phyloP scores from a whole-genome alignment of 2,329 filamentous ascomycete genomes.

The Aureobasidium sp. region DNA sequence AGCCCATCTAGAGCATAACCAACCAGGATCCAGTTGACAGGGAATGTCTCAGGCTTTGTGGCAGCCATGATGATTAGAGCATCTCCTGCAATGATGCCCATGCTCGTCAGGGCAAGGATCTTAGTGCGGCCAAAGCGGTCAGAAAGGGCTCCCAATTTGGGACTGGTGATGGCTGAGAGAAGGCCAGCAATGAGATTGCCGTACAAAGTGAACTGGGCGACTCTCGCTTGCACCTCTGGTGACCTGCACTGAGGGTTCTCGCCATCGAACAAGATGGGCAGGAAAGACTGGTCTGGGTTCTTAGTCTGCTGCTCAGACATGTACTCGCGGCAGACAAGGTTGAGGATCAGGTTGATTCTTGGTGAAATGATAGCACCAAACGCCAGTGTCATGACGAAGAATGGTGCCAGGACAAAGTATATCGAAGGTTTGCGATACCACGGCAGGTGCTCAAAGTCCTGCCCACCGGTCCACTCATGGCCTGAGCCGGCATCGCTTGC shows the following conservation, averaged over 20 bases:
- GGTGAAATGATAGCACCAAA: constrained; percentile 83
- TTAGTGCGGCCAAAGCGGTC: constrained; percentile 77
- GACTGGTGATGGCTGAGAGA: constrained; percentile 72
- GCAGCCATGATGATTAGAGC: constrained; percentile 71
- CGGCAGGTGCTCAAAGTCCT: constrained; percentile 54
- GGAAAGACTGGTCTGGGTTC: constrained; percentile 54
- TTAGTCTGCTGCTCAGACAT: constrained; percentile 58
- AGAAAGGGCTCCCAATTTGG: constrained; percentile 75
- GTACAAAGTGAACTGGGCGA: constrained; percentile 71
- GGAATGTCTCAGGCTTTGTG: constrained; percentile 62
- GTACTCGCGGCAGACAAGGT: constrained; percentile 77
- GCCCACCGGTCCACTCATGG: constrained; percentile 21
- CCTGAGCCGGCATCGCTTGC: constrained; percentile 22
- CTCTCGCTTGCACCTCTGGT: constrained; percentile 68
- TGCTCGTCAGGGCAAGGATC: constrained; percentile 65
- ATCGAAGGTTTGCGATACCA: constrained; percentile 63
- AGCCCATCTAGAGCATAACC: constrained; percentile 75
- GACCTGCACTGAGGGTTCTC: constrained; percentile 75
- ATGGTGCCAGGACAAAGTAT: constrained; percentile 75
- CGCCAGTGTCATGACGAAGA: constrained; percentile 73
- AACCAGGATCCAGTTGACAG: constrained; percentile 72
- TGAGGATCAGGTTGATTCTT: constrained; percentile 77
- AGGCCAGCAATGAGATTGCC: constrained; percentile 67
- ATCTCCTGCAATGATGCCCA: constrained; percentile 69
- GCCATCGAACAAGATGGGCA: constrained; percentile 57